Base-by-base conservation (phyloP, 1,284 basidiomycete species). In the Austroboletus novae-zelandiae region DNA sequence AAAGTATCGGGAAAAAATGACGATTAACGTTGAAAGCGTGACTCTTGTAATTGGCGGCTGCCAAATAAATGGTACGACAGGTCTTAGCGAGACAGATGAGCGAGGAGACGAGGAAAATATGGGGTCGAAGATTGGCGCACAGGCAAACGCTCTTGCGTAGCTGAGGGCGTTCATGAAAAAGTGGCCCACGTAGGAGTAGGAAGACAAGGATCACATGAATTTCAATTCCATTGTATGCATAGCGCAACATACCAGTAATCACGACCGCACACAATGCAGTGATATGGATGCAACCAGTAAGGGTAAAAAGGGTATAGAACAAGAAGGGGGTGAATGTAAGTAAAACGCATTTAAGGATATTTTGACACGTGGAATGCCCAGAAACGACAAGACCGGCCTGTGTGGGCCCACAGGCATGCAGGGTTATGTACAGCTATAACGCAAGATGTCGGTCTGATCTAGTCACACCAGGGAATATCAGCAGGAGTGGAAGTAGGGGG, bases 391-490 rank as follows among this genome's bases (percentile, higher is more conserved):
- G 65, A 46, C 61, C 65, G 36, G 66, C 61, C 55, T 59, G 61
- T 56, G 50, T 59, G 45, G 40, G 43, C 64, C 52, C 46, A 43
- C 51, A 51, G 46, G 39, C 45, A 34, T 43, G 34, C 49, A 25
- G 30, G 42, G 44, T 41, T 31, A 39, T 51, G 31, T 34, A 55
- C 46, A 36, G 39, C 9, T 15, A 31, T 25, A 18, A n/a, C 34
- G 15, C 35, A 35, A 40, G 41, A 14, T 39, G 27, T 23, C 20
- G 27, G 31, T 8, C 36, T 29, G n/a, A 43, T 30, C 44, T 81
- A 76, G 52, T 86, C 82, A 68, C 84, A 86, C 62, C 61, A 85
- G 42, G 83, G 82, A 39, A 83, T 64, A 59, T 78, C 73, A 14
- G 68, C 66, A 18, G 74, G 62, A 7, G 59, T 55, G 17, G 68